These are phyloP conservation scores for Populus tomentosa DNA, from an alignment of 441 rosid genomes.

Conservation along the genomic window DNA sequence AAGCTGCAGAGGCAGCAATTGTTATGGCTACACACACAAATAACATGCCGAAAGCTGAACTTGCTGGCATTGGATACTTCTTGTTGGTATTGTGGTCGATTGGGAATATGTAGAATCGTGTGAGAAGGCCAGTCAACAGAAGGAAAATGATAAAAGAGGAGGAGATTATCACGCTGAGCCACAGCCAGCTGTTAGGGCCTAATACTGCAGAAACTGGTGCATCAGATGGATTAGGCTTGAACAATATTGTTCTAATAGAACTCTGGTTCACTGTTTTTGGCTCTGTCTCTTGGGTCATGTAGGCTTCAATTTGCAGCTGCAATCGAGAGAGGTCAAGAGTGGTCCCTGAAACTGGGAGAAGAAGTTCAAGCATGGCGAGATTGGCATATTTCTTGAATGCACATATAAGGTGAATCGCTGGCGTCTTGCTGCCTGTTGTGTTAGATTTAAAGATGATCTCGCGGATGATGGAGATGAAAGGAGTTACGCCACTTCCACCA, in stretches of 20 bases:
- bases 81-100: conserved; percentile 44
- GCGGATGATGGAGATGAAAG: conserved; percentile 70
- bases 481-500: conserved; percentile 93
- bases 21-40: conserved; percentile 37
- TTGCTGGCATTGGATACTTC: conserved; percentile 30
- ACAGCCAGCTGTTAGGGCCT: conserved; percentile 74
- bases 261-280: conserved; percentile 19
- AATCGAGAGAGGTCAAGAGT: conserved; percentile 38
- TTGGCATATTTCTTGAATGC: conserved; percentile 60
- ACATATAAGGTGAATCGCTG: conserved; percentile 50
- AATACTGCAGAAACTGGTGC: conserved; percentile 52
- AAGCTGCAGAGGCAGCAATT: conserved; percentile 39
- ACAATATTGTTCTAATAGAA: conserved; percentile 37
- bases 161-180: conserved; percentile 60
- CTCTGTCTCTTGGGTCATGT: conserved; percentile 53
- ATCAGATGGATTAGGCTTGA: conserved; percentile 53
- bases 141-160: conserved; percentile 65
- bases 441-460: conserved; percentile 46
- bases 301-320: conserved; percentile 63
- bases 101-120: conserved; percentile 55
- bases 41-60: conserved; percentile 42
- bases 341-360: conserved; percentile 50
- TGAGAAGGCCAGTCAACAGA: conserved; percentile 50
- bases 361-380: conserved; percentile 67
- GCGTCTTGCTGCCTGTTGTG: conserved; percentile 32